These are phyloP conservation scores for Tremellales sp. DNA, from an alignment of 1,284 basidiomycete genomes.

Conservation along the genomic window DNA sequence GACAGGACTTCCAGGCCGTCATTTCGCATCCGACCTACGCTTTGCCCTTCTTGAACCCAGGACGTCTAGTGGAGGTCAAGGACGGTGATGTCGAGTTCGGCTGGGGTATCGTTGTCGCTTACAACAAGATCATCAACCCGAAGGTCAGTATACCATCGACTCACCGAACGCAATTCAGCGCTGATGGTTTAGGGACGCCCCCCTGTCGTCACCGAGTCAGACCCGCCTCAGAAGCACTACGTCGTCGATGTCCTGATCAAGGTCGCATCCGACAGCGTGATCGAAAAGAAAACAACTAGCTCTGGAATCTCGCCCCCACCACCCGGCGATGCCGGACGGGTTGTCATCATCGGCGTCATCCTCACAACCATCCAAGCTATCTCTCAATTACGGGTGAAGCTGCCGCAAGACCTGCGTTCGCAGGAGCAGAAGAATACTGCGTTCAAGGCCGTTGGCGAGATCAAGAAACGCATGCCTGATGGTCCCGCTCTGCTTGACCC, in stretches of 20 bases:
- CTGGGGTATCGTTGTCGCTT: constrained; percentile 92
- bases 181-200: constrained; percentile 26
- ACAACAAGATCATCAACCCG: constrained; percentile 60
- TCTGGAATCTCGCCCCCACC: constrained; percentile 64
- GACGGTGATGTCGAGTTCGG: constrained; percentile 87
- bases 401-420: constrained; percentile 84
- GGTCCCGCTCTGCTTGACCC: constrained; percentile 88
- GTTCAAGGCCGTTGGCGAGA: constrained; percentile 86
- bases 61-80: constrained; percentile 83
- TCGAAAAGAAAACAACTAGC: constrained; percentile 66
- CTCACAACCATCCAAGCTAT: constrained; percentile 82
- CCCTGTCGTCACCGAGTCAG: constrained; percentile 48
- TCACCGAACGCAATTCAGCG: neutral
- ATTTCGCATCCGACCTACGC: constrained; percentile 92
- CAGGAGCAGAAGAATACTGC: constrained; percentile 72
- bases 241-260: constrained; percentile 90
- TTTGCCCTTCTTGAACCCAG: constrained; percentile 87
- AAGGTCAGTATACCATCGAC: constrained; percentile 50
- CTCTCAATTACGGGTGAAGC: constrained; percentile 77
- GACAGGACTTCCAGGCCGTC: constrained; percentile 78
- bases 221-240: constrained; percentile 85
- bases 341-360: constrained; percentile 83
- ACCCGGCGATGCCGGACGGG: constrained; percentile 66
- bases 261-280: constrained; percentile 63
- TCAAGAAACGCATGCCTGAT: constrained; percentile 81